Evolutionary conservation across 2,329 filamentous ascomycete species (phyloP), one percentile per base, ranked within the genome.

Genomic region (Pleomassaria siparia): DNA sequence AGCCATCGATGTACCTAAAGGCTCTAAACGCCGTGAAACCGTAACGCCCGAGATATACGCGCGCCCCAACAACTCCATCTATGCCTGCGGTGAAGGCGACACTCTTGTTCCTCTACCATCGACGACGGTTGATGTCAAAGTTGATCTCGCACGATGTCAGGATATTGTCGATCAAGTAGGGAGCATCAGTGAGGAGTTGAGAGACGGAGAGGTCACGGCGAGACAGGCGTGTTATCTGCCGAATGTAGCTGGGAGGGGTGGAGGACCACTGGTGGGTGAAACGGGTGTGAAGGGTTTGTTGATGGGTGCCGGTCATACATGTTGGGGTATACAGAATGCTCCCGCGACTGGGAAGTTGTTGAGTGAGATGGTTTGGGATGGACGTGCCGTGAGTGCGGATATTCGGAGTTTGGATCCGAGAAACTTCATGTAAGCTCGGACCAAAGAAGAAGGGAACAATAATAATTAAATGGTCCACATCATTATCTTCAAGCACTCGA

Each of bases 291-390:
- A 83, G 6, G 91, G 91, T 0, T 63, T 97, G 35, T 86, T 87
- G 69, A 77, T 97, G 50, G 94, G 94, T 0, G 81, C 89, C 0
- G 94, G 94, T 0, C 94, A 99, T 75, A 96, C 91, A 1, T 97
- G 92, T 74, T 99, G 94, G 94, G 94, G 94, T 0, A 96, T 99
- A 18, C 92, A 97, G 74, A 97, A 99, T 73, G 90, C 85, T 0
- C 91, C 92, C 1, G 94, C 81, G 1, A 97, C 92, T 28, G 74
- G 73, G 1, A 75, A 73, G 56, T 48, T 75, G 56, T 60, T 78
- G 42, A 69, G 63, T 55, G 75, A 78, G 62, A 63, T 76, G 54
- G 72, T 76, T 26, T 76, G 72, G 64, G 74, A 76, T 20, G 74
- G 74, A 0, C 54, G 55, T 55, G 63, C 66, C 10, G 71, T 53